A percentile compares a stretch with the other conserved stretches of the same genome.
Conservation (phyloP, 345 rosid genomes). For the Eucalyptus sideroxylon region DNA sequence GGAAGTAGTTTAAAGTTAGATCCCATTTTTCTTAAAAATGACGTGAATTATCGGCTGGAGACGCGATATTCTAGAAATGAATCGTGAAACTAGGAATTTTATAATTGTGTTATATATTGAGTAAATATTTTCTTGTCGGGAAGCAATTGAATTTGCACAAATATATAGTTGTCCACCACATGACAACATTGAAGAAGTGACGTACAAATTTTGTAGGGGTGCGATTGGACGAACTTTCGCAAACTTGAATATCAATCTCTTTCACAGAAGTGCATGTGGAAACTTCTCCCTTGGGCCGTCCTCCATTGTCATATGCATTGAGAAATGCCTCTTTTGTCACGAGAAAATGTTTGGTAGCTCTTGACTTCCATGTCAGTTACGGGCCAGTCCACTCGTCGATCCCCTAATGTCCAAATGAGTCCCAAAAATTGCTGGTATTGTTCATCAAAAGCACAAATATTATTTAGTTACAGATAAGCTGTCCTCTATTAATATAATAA, state of each 20-base stretch:
- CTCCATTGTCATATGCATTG: not conserved
- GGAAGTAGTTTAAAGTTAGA: not conserved
- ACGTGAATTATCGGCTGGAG: not conserved
- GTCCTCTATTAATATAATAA: not conserved
- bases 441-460: not conserved
- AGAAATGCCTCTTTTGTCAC: not conserved
- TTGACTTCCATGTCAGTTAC: not conserved
- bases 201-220: not conserved
- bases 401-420: not conserved
- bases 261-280: not conserved
- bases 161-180: not conserved
- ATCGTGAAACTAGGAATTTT: not conserved
- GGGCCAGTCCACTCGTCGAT: not conserved
- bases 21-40: not conserved
- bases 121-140: not conserved
- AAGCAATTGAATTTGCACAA: not conserved
- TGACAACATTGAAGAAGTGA: not conserved
- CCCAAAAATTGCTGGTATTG: not conserved
- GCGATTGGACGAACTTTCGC: not conserved
- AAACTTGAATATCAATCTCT: not conserved
- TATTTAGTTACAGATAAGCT: not conserved
- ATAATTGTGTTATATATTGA: fast-evolving
- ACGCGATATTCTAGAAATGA: not conserved
- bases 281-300: not conserved
- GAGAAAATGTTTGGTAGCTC: not conserved